Percentiles rank a stretch among this genome's conserved stretches.
These are phyloP conservation scores for Eucalyptus rudis DNA, from an alignment of 345 rosid species.

Conservation along the genomic window DNA sequence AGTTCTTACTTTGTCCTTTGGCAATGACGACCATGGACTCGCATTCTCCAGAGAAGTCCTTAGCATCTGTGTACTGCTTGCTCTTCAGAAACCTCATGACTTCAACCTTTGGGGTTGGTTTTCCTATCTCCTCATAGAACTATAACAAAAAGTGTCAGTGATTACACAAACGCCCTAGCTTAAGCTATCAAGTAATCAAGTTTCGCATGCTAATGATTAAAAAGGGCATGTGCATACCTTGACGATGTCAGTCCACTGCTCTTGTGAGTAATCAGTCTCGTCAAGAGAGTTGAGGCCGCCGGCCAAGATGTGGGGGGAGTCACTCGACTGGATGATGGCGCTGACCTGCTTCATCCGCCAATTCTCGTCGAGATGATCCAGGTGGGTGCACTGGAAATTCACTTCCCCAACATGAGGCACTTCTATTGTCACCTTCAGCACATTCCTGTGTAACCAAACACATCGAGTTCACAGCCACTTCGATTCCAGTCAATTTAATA, in stretches of 20 bases:
- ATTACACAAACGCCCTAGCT: not conserved
- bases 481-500: not conserved
- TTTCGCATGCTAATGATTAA: not conserved
- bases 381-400: slow-evolving; percentile 80
- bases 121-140: slow-evolving; percentile 94
- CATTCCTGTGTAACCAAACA: slow-evolving; percentile 31
- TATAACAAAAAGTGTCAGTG: not conserved
- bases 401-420: slow-evolving; percentile 73
- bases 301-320: slow-evolving; percentile 62
- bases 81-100: slow-evolving; percentile 79
- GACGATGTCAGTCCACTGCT: slow-evolving; percentile 82
- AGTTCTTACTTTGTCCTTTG: slow-evolving; percentile 65
- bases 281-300: slow-evolving; percentile 86
- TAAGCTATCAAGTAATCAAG: not conserved
- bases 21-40: slow-evolving; percentile 86
- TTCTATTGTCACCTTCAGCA: slow-evolving; percentile 71
- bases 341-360: slow-evolving; percentile 95
- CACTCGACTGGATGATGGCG: slow-evolving; percentile 49
- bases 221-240: slow-evolving; percentile 23
- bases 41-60: slow-evolving; percentile 86
- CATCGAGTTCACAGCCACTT: not conserved
- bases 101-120: slow-evolving; percentile 78
- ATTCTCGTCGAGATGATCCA: slow-evolving; percentile 81
- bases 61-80: slow-evolving; percentile 67
- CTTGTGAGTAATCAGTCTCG: slow-evolving; percentile 64